Percentiles rank a stretch among this genome's conserved stretches.
Evolutionary conservation across 1,139 yeast genomes (phyloP).

Genomic region (Suhomyces kunorum): DNA sequence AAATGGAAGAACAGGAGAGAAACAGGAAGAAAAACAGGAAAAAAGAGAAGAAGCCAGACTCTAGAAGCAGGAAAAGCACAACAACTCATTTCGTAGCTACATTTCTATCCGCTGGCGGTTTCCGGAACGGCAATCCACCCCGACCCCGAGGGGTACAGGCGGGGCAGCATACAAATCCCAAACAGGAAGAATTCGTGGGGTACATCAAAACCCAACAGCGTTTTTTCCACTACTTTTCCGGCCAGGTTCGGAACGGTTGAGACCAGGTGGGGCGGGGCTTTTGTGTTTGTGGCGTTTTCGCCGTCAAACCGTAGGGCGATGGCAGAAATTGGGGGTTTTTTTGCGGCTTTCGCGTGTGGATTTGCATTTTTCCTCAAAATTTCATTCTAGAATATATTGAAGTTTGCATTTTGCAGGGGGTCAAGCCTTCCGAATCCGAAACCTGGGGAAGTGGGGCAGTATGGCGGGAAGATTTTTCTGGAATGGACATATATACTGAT

Average conservation of each 20-base stretch:
- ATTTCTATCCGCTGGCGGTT: too few species aligned
- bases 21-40: too few species aligned
- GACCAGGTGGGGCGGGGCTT: background rate
- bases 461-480: slow-evolving; percentile 1
- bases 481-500: too few species aligned
- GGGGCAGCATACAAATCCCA: too few species aligned
- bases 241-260: background rate
- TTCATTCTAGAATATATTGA: too few species aligned
- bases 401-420: too few species aligned
- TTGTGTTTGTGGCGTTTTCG: background rate
- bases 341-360: too few species aligned
- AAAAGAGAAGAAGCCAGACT: too few species aligned
- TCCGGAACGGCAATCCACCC: too few species aligned
- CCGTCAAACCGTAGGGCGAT: background rate
- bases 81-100: background rate
- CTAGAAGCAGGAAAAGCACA: too few species aligned
- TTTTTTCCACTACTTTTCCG: background rate
- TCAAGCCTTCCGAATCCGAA: slow-evolving; percentile 3
- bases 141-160: background rate
- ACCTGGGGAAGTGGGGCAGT: slow-evolving; percentile 15
- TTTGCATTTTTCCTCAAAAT: too few species aligned
- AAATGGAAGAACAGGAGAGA: background rate
- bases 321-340: background rate
- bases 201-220: background rate
- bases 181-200: background rate